These are phyloP conservation scores for Dactylellina leptospora DNA, from an alignment of 2,329 filamentous ascomycete species.

Conservation along the genomic window DNA sequence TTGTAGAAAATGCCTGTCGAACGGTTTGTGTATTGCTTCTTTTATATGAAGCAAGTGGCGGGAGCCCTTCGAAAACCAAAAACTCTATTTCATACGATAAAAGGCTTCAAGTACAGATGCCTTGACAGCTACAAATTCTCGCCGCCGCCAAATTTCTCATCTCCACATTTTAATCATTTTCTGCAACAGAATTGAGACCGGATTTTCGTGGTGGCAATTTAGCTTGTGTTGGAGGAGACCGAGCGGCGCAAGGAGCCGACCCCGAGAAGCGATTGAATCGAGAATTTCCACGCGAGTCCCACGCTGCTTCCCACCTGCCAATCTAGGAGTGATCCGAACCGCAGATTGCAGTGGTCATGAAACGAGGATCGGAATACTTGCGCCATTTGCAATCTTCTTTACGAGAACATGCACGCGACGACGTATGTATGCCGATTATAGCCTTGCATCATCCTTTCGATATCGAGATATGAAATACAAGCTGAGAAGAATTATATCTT, in stretches of 20 bases:
- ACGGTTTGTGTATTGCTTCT: not conserved
- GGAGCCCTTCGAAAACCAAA: not conserved
- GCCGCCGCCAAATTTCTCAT: not conserved
- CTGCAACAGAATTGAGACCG: not conserved
- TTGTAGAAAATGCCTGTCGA: not conserved
- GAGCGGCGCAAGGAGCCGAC: too few species aligned
- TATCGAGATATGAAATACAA: too few species aligned
- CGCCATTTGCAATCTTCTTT: too few species aligned
- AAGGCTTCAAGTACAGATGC: not conserved
- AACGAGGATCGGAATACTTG: constrained; percentile 25
- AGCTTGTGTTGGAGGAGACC: too few species aligned
- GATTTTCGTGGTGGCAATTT: constrained; percentile 13
- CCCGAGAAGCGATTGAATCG: too few species aligned
- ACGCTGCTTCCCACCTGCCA: constrained; percentile 29
- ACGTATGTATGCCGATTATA: constrained; percentile 1
- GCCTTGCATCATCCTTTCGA: not conserved
- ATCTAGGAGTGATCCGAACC: constrained; percentile 27
- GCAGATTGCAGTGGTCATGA: constrained; percentile 14
- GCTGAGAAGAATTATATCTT: too few species aligned
- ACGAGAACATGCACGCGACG: too few species aligned
- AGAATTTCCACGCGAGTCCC: constrained; percentile 41
- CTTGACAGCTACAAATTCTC: not conserved
- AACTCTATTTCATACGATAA: not conserved
- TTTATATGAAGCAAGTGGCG: constrained; percentile 8
- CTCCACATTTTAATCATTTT: too few species aligned